A percentile compares a stretch with the other conserved stretches of the same genome.
These are phyloP conservation scores for Ophiostoma perfectum DNA, from an alignment of 2,329 filamentous ascomycete genomes.

Conservation along the genomic window DNA sequence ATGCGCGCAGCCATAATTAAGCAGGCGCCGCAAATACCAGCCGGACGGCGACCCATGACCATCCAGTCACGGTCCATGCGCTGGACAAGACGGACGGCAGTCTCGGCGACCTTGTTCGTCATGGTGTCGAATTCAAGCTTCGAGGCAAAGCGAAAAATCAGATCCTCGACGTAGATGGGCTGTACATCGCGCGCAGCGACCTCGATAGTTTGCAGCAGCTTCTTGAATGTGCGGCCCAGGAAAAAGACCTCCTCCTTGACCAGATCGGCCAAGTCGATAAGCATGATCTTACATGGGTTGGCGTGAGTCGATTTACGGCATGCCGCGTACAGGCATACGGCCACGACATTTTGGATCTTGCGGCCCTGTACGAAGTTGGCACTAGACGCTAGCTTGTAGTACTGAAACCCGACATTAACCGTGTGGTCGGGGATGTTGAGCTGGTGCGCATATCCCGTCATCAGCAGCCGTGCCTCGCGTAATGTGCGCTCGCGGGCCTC, in stretches of 20 bases:
- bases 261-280: slow-evolving; percentile 92
- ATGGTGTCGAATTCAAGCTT: slow-evolving; percentile 85
- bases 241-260: slow-evolving; percentile 82
- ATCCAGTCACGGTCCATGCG: slow-evolving; percentile 98
- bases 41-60: slow-evolving; percentile 85
- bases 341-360: slow-evolving; percentile 75
- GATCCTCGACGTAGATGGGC: slow-evolving; percentile 76
- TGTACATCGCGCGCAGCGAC: slow-evolving; percentile 48
- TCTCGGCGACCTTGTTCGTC: slow-evolving; percentile 77
- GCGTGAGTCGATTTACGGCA: slow-evolving; percentile 61
- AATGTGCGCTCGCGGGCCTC: slow-evolving; percentile 57
- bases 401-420: slow-evolving; percentile 60
- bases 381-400: slow-evolving; percentile 69
- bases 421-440: slow-evolving; percentile 57
- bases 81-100: slow-evolving; percentile 79
- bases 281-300: slow-evolving; percentile 73
- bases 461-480: slow-evolving; percentile 52
- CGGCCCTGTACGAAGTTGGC: slow-evolving; percentile 82
- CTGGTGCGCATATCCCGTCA: slow-evolving; percentile 57
- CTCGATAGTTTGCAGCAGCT: slow-evolving; percentile 65
- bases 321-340: slow-evolving; percentile 86
- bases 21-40: slow-evolving; percentile 89
- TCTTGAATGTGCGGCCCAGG: slow-evolving; percentile 84
- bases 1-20: slow-evolving; percentile 92
- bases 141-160: slow-evolving; percentile 85